Base-by-base conservation (phyloP, 1,284 basidiomycete genomes). In the Apiotrichum mycotoxinovorans region DNA sequence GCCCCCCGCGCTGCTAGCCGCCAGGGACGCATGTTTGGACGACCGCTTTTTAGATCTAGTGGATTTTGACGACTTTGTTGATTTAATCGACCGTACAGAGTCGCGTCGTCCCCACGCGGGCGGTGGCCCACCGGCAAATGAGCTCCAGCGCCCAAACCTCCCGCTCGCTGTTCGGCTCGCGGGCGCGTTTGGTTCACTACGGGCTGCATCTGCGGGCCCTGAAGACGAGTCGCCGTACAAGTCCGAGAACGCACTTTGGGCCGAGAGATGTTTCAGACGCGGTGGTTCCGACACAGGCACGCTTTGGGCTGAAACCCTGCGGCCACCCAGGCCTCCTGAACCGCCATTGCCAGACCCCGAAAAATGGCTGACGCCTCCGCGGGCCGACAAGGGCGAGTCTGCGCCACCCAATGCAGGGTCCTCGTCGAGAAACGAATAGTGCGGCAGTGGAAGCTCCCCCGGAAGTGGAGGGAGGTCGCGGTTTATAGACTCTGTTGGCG, bases 91-190 rank as follows among this genome's bases (percentile, higher is more conserved):
- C 34, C 45, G 55, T 17, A 51, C 44, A 20, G 40, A 37, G 45
- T 62, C 61, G 37, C 61, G 54, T 3, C 50, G 41, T 3, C 61
- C 61, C 61, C 61, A 62, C 2, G 61, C 54, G 5, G 50, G 45
- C 15, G 61, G 48, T 4, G 61, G 61, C 7, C 61, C 61, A 26
- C 57, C 57, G 1, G 57, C 61, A 51, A 62, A 62, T 27, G 41
- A 27, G 51, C 41, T 46, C 49, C 54, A 56, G 47, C 38, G 20
- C 27, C 20, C 22, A 45, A 7, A 34, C 23, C 34, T n/a, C 46
- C 41, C 18, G 35, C 41, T 47, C 27, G 27, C 26, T 17, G 37
- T 14, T 18, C 42, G 18, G 45, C 45, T 33, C n/a, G 42, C n/a
- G n/a, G n/a, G 47, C 14, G 47, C 47, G 18, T 18, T 38, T 2